Base-by-base conservation (phyloP, 2,329 filamentous ascomycete genomes). In the Bipolaris bicolor region DNA sequence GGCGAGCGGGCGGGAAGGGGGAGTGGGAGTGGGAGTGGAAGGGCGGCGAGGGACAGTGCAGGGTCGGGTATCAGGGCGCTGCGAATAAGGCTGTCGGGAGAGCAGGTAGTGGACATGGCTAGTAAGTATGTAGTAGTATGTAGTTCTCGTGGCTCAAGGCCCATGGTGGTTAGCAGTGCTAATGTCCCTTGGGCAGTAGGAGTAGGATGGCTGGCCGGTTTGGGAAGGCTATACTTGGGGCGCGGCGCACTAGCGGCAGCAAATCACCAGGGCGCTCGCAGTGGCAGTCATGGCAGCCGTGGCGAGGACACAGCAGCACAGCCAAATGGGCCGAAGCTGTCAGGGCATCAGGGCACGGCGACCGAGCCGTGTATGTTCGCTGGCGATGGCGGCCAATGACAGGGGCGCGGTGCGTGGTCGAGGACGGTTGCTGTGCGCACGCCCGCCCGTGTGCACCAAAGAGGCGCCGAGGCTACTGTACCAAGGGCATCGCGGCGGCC, bases 331-430 rank as follows among this genome's bases (percentile, higher is more conserved):
- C 60, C 58, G 55, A 54, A 37, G 49, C 53, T 60, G 60, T 65
- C 62, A 65, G 62, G 60, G 52, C 59, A 55, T 65, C 62, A 65
- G 62, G 58, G 52, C 59, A 56, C 44, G 47, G 39, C 44, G 49
- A 56, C 56, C 57, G 58, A 63, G 60, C 50, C 53, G 56, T 53
- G 40, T 45, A 50, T 46, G 52, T 49, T 33, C 22, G 47, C 41
- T 31, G 34, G 59, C 43, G 22, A 16, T 16, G 6, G 39, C n/a
- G 39, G 41, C 62, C 60, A 65, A 65, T 65, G 43, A 45, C 49
- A 49, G 22, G 45, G 45, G 39, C 22, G 31, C 46, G 29, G 44
- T 11, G 29, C 29, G 29, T 31, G 29, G 29, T 31, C 29, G 29
- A 31, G 4, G 29, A 10, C 29, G 29, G 29, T 13, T 31, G 29